These are phyloP conservation scores for Zasmidium angulare DNA, from an alignment of 2,329 filamentous ascomycete genomes.

Conservation along the genomic window DNA sequence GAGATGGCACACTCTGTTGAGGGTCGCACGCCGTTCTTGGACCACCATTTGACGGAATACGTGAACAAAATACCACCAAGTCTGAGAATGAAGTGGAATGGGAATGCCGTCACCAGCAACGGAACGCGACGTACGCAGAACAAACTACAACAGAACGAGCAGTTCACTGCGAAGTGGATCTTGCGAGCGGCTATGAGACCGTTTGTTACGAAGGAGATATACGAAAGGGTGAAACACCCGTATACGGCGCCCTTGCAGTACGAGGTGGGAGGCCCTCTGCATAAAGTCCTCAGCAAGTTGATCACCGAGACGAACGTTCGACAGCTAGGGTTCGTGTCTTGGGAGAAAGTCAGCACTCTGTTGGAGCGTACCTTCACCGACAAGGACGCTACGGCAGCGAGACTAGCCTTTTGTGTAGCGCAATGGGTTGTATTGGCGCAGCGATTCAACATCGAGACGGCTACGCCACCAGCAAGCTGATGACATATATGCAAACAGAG, in stretches of 20 bases:
- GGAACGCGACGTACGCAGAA: slow-evolving; percentile 15
- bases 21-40: slow-evolving; percentile 43
- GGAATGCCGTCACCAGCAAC: slow-evolving; percentile 4
- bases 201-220: slow-evolving; percentile 29
- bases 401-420: slow-evolving; percentile 10
- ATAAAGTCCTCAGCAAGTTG: slow-evolving; percentile 18
- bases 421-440: slow-evolving; percentile 13
- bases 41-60: slow-evolving; percentile 42
- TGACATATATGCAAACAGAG: too few relatives aligned
- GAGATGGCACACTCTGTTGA: slow-evolving; percentile 48
- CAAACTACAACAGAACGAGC: slow-evolving; percentile 48
- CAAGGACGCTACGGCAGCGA: slow-evolving; percentile 1
- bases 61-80: slow-evolving; percentile 40
- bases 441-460: slow-evolving; percentile 7
- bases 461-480: neutral
- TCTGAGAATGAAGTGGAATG: slow-evolving; percentile 37
- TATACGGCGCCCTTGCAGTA: slow-evolving; percentile 26
- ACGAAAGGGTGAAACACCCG: slow-evolving; percentile 25
- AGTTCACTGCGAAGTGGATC: slow-evolving; percentile 27
- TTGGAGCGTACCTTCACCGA: slow-evolving; percentile 7
- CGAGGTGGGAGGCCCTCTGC: slow-evolving; percentile 21
- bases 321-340: slow-evolving; percentile 31
- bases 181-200: slow-evolving; percentile 27
- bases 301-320: slow-evolving; percentile 28
- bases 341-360: slow-evolving; percentile 10